A percentile compares a stretch with the other conserved stretches of the same genome.
Conservation (phyloP, 768 basidiomycete species). For the Phylloporus scabripes region DNA sequence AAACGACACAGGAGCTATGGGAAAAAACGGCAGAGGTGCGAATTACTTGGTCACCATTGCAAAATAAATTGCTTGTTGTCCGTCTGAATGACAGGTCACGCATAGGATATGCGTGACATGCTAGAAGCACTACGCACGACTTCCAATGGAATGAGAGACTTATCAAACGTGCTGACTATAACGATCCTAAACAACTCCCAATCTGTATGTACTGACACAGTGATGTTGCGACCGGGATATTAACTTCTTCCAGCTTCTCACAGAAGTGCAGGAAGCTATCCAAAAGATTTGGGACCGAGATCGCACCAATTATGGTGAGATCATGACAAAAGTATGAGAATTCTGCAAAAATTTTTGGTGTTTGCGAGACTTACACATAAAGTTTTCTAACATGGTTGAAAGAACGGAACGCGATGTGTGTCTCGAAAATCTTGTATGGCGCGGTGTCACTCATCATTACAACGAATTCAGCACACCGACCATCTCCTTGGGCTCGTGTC, state of each 20-base stretch:
- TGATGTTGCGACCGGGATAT: neutral
- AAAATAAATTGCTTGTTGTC: neutral
- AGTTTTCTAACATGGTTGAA: slow-evolving; percentile 26
- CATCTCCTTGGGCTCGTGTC: slow-evolving; percentile 23
- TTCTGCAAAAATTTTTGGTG: slow-evolving; percentile 1
- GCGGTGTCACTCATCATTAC: neutral
- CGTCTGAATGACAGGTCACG: neutral
- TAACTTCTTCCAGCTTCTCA: slow-evolving; percentile 20
- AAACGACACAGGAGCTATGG: slow-evolving; percentile 28
- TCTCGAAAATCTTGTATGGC: neutral
- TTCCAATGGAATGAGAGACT: slow-evolving; percentile 14
- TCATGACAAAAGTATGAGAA: slow-evolving; percentile 20
- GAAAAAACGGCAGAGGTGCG: slow-evolving; percentile 24
- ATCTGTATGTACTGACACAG: slow-evolving; percentile 13
- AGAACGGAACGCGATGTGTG: slow-evolving; percentile 20
- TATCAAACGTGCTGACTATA: slow-evolving; percentile 18
- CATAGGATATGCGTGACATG: slow-evolving; percentile 28
- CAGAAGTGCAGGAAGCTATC: slow-evolving; percentile 18
- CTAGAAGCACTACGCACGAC: slow-evolving; percentile 17
- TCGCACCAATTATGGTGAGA: slow-evolving; percentile 16
- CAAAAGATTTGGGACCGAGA: slow-evolving; percentile 18
- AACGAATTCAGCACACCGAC: slow-evolving; percentile 22
- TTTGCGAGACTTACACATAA: slow-evolving; percentile 11
- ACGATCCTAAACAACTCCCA: slow-evolving; percentile 14
- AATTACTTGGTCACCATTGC: slow-evolving; percentile 1